A percentile compares a stretch with the other conserved stretches of the same genome.
Evolutionary conservation across 179 eudicot species (phyloP).

Genomic region (Sideroxylon spinosum): DNA sequence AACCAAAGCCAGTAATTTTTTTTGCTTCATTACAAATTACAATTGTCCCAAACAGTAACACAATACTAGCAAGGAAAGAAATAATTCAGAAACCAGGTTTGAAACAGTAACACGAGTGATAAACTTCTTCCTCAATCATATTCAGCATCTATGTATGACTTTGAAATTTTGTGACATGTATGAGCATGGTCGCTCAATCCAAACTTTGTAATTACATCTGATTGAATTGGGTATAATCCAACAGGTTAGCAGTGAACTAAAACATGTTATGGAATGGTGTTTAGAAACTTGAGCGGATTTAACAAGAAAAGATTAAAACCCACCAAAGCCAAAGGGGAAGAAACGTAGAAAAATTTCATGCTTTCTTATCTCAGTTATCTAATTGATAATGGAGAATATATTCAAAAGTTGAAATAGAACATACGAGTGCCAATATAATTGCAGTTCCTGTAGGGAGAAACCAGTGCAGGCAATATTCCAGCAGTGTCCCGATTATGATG

Average conservation of each 20-base stretch:
- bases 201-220: background rate
- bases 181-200: background rate
- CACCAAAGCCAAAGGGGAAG: background rate
- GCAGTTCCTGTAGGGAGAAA: constrained; percentile 50
- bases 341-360: background rate
- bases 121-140: background rate
- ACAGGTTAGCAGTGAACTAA: background rate
- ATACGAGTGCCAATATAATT: constrained; percentile 26
- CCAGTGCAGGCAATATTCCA: constrained; percentile 65
- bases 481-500: constrained; percentile 48
- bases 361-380: background rate
- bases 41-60: background rate
- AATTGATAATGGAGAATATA: background rate
- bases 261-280: background rate
- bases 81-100: no score
- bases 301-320: background rate
- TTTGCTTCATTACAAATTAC: no score
- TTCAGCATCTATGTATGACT: background rate
- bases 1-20: no score
- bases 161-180: background rate
- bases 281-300: background rate
- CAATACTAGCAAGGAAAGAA: background rate
- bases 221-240: background rate
- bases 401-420: constrained; percentile 4
- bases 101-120: background rate